Conservation (phyloP, 805 yeast species). For the Myxozyma mucilagina region DNA sequence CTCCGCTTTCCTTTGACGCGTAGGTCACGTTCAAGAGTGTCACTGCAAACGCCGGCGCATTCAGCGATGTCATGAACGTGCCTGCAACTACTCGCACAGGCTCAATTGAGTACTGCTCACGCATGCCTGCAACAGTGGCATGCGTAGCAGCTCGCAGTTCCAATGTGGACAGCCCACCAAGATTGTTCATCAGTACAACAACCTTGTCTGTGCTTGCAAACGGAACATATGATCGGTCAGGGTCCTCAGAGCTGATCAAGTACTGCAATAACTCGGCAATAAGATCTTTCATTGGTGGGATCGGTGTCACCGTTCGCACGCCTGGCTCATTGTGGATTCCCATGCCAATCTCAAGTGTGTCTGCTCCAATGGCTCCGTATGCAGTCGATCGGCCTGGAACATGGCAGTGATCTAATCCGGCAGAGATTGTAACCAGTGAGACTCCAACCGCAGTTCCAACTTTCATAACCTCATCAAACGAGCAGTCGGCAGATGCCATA, state of each 20-base stretch:
- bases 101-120: slow-evolving; percentile 43
- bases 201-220: slow-evolving; percentile 64
- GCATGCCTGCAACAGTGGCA: slow-evolving; percentile 40
- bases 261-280: slow-evolving; percentile 58
- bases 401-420: slow-evolving; percentile 83
- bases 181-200: slow-evolving; percentile 72
- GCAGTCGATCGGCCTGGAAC: slow-evolving; percentile 68
- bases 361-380: slow-evolving; percentile 20
- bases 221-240: slow-evolving; percentile 77
- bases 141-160: slow-evolving; percentile 67
- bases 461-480: slow-evolving; percentile 13
- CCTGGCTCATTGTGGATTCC: slow-evolving; percentile 98
- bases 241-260: slow-evolving; percentile 61
- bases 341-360: slow-evolving; percentile 86
- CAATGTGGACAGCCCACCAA: slow-evolving; percentile 84
- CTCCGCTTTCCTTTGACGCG: slow-evolving; percentile 10
- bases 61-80: slow-evolving; percentile 82
- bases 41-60: slow-evolving; percentile 88
- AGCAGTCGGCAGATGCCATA: slow-evolving; percentile 49
- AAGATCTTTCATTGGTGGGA: slow-evolving; percentile 68
- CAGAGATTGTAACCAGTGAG: slow-evolving; percentile 75
- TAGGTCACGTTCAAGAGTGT: slow-evolving; percentile 69
- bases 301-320: slow-evolving; percentile 58
- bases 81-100: slow-evolving; percentile 76
- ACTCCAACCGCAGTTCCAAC: slow-evolving; percentile 12